Conservation (phyloP, 371 early-diverging fungal genomes). For the Furculomyces boomerangus region DNA sequence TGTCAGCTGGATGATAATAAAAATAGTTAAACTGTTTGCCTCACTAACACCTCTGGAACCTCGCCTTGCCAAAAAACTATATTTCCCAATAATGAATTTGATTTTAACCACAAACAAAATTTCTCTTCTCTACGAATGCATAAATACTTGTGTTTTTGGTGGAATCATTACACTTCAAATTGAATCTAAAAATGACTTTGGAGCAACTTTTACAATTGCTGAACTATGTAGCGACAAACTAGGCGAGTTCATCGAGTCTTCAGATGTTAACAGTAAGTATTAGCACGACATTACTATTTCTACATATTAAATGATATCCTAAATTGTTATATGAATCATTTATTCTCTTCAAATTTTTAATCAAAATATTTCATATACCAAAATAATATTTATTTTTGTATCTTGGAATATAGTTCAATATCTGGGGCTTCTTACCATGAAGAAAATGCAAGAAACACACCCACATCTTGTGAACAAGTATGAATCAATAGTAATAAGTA, state of each 20-base stretch:
- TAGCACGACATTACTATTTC: no score
- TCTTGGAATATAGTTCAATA: conserved; percentile 45
- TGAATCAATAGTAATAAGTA: conserved; percentile 62
- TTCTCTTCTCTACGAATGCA: conserved; percentile 88
- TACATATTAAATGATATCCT: background rate
- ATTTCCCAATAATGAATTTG: conserved; percentile 61
- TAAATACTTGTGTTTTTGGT: conserved; percentile 79
- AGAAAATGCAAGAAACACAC: conserved; percentile 54
- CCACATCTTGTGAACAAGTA: conserved; percentile 72
- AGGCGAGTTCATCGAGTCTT: conserved; percentile 62
- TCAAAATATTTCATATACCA: background rate
- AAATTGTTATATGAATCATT: background rate
- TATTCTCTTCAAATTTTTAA: background rate
- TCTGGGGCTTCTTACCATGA: conserved; percentile 72
- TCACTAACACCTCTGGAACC: conserved; percentile 84
- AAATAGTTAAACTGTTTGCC: conserved; percentile 91
- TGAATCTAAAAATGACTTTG: conserved; percentile 14
- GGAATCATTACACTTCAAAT: conserved; percentile 49
- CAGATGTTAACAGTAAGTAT: conserved; percentile 78
- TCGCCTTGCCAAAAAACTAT: conserved; percentile 71
- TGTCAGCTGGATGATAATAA: conserved; percentile 97
- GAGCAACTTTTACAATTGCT: conserved; percentile 35
- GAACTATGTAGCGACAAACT: conserved; percentile 75
- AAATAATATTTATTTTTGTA: conserved; percentile 17
- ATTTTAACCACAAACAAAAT: conserved; percentile 80